phyloP scores from a whole-genome alignment of 225 moss, liverwort and hornwort species.

The Sphagnum contortum region DNA sequence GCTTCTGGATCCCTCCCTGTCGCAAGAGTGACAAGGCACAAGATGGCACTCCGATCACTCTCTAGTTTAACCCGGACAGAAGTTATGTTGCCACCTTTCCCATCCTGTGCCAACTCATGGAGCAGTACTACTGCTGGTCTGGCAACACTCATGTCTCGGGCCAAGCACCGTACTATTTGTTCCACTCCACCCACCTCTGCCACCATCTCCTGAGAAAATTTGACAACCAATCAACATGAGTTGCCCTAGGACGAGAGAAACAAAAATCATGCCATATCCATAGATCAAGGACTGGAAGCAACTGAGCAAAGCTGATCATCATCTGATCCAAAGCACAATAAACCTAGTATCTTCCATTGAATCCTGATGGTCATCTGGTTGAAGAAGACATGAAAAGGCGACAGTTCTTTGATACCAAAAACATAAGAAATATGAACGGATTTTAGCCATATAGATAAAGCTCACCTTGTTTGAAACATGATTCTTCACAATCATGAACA shows the following conservation, averaged over 20 bases:
- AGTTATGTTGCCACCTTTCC: not conserved
- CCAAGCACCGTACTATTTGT: conserved; percentile 16
- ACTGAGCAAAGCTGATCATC: too few relatives aligned
- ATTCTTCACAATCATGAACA: conserved; percentile 21
- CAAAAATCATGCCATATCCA: not conserved
- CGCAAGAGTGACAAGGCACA: conserved; percentile 4
- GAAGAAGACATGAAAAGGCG: too few relatives aligned
- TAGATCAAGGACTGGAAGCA: too few relatives aligned
- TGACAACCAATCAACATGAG: not conserved
- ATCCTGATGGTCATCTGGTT: too few relatives aligned
- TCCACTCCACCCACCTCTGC: conserved; percentile 16
- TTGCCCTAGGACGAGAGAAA: not conserved
- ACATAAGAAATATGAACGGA: too few relatives aligned
- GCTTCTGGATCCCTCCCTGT: conserved; percentile 1
- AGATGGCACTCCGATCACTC: conserved; percentile 5
- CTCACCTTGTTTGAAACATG: conserved; percentile 23
- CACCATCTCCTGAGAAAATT: conserved; percentile 14
- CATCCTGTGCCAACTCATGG: conserved; percentile 9
- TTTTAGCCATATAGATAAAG: too few relatives aligned
- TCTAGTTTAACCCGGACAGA: not conserved
- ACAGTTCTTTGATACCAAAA: too few relatives aligned
- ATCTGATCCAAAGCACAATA: too few relatives aligned
- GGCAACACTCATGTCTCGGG: conserved; percentile 15
- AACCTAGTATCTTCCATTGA: too few relatives aligned
- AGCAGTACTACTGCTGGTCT: conserved; percentile 17